These are phyloP conservation scores for Arbutus unedo DNA, from an alignment of 148 eudicot species.

Conservation along the genomic window DNA sequence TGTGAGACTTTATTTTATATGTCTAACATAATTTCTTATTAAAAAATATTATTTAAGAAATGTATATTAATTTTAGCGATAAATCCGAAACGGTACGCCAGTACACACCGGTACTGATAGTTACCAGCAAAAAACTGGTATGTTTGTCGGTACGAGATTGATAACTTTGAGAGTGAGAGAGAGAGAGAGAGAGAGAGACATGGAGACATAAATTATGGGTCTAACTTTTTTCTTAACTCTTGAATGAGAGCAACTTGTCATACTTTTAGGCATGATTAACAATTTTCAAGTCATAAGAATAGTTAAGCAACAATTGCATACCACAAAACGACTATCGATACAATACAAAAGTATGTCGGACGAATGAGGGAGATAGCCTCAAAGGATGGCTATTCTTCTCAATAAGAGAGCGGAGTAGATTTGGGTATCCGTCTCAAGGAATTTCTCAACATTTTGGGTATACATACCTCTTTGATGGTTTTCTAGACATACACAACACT, in stretches of 20 bases:
- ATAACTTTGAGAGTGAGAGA: background rate
- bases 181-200: background rate
- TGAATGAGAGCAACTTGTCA: background rate
- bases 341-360: background rate
- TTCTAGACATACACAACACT: too few relatives aligned
- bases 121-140: too few relatives aligned
- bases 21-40: too few relatives aligned
- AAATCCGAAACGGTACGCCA: too few relatives aligned
- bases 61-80: too few relatives aligned
- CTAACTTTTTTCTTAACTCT: background rate
- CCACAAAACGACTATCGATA: background rate
- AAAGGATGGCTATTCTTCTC: background rate
- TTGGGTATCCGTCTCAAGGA: slow-evolving; percentile 4
- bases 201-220: too few relatives aligned
- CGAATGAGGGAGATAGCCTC: background rate
- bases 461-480: too few relatives aligned
- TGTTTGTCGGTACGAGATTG: too few relatives aligned
- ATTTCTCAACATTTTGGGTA: slow-evolving; percentile 2
- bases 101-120: too few relatives aligned
- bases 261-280: background rate
- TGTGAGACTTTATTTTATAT: too few relatives aligned
- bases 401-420: background rate
- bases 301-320: background rate
- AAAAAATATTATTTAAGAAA: too few relatives aligned
- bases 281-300: background rate